Base-by-base conservation (phyloP, 257 asterid species). In the Forsythia viridissima region DNA sequence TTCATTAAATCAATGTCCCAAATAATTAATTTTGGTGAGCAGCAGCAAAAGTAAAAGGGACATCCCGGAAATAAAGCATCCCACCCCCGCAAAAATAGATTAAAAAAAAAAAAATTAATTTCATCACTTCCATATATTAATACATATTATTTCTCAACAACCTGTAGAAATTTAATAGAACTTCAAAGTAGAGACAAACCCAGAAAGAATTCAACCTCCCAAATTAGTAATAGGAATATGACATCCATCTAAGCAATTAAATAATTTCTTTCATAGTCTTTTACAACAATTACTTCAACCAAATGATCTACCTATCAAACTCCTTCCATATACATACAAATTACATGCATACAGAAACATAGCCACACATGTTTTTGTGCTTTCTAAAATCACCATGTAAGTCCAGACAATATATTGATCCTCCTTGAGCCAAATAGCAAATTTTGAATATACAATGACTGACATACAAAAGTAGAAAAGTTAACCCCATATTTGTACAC, bases 381-480 rank as follows among this genome's bases (percentile, higher is more conserved):
- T 57, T n/a, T 57, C 66, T 57, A 20, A 57, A 57, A 8, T 7
- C 66, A 57, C 66, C 24, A n/a, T 2, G 30, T 57, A 57, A n/a
- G 34, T 16, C 30, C 8, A 55, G 16, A 55, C 65, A 18, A n/a
- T 18, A n/a, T 18, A 55, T 1, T 5, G 65, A 55, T 55, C 65
- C 66, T 57, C 30, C 66, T 5, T 72, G 15, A 8, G 38, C 78
- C 13, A 63, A 77, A 46, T 13, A 16, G 8, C 34, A 70, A 55
- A 70, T 46, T 74, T 72, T 10, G 42, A 71, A 77, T 8, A 36
- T 65, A 16, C 48, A 74, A 48, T 4, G 59, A 15, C 59, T 48
- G 8, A 48, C 72, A 77, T 43, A n/a, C 70, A 66, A 77, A 77
- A 66, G 20, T 13, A 43, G 68, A 67, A 18, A 76, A 1, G 46